Evolutionary conservation across 495 filamentous ascomycete species (phyloP).

Genomic region (Venustampulla echinocandica): DNA sequence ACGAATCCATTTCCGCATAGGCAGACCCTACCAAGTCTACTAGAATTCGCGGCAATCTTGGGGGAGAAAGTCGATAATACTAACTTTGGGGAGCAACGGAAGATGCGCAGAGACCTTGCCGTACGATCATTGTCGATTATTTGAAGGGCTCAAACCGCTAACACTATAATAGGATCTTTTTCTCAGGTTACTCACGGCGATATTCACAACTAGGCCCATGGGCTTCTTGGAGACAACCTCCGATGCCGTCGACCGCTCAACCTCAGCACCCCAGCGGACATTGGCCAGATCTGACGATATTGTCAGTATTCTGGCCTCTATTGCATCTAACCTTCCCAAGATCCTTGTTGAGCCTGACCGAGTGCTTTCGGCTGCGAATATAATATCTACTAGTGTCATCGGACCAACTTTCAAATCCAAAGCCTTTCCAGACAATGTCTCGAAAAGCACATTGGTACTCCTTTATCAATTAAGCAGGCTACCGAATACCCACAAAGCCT

Average conservation of each 20-base stretch:
- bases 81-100: constrained; percentile 91
- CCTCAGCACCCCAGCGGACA: constrained; percentile 11
- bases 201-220: constrained; percentile 80
- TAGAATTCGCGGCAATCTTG: constrained; percentile 82
- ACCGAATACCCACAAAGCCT: constrained; percentile 72
- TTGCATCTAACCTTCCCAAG: constrained; percentile 75
- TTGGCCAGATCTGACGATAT: constrained; percentile 58
- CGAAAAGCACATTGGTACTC: constrained; percentile 57
- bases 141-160: constrained; percentile 22
- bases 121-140: constrained; percentile 43
- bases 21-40: constrained; percentile 75
- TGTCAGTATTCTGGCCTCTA: constrained; percentile 65
- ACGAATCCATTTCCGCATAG: constrained; percentile 93
- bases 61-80: constrained; percentile 95
- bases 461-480: constrained; percentile 69
- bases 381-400: constrained; percentile 76
- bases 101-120: constrained; percentile 85
- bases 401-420: constrained; percentile 77
- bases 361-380: constrained; percentile 62
- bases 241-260: constrained; percentile 24
- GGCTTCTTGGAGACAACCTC: constrained; percentile 40
- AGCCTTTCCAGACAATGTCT: constrained; percentile 79
- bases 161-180: constrained; percentile 66
- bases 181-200: constrained; percentile 74
- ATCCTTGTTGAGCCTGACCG: constrained; percentile 82